phyloP scores from a whole-genome alignment of 2,329 filamentous ascomycete genomes.

The Fusarium metavorans region DNA sequence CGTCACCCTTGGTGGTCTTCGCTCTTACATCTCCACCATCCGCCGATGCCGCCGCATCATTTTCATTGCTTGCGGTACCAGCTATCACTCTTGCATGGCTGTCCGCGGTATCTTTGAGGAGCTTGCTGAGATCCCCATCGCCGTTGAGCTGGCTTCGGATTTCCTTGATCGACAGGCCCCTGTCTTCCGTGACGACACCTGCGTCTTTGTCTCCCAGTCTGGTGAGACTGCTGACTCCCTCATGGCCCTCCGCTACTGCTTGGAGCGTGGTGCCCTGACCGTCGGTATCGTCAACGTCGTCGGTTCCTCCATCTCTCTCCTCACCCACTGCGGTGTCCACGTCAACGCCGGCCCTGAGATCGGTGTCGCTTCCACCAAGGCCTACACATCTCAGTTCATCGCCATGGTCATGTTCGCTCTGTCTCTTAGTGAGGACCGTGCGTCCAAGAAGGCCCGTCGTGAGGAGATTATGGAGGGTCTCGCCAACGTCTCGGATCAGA shows the following conservation, averaged over 20 bases:
- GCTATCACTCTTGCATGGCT: conserved; percentile 99
- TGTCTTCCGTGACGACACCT: conserved; percentile 99
- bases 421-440: conserved; percentile 94
- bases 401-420: conserved; percentile 99
- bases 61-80: conserved; percentile 98
- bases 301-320: conserved; percentile 96
- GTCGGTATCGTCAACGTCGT: conserved; percentile 99
- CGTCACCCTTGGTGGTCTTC: conserved; percentile 93
- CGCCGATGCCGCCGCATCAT: conserved; percentile 97
- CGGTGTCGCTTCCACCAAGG: conserved; percentile 98
- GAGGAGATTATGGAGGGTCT: conserved; percentile 98
- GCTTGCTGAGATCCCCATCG: conserved; percentile 96
- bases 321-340: conserved; percentile 99
- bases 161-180: conserved; percentile 97
- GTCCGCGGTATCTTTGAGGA: conserved; percentile 98
- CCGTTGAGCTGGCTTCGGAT: conserved; percentile 96
- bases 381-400: conserved; percentile 98
- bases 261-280: conserved; percentile 96
- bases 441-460: conserved; percentile 90
- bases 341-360: conserved; percentile 99
- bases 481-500: conserved; percentile 86
- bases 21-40: conserved; percentile 96
- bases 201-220: conserved; percentile 98
- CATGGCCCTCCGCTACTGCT: conserved; percentile 96
- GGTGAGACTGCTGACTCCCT: conserved; percentile 98